Evolutionary conservation across 208 protist species (phyloP), one percentile per base, ranked within the genome.

Genomic region (Jaenimonas drosophilae): DNA sequence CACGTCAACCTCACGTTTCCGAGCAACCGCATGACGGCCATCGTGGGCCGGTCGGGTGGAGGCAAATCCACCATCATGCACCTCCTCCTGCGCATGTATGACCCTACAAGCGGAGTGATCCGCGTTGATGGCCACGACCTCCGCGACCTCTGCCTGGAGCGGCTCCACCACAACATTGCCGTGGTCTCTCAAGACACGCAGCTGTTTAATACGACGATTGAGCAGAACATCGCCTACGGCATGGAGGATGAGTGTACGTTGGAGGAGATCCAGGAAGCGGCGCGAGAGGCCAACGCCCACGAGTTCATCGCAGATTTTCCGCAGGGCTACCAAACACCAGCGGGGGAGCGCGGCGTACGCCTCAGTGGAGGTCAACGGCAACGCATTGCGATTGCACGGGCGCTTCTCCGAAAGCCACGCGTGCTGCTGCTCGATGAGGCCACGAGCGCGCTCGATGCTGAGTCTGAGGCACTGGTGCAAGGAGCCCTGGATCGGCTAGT

Each of bases 341-440:
- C 79, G 30, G 63, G 92, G 14, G 55, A 71, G 54, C 37, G 44
- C 19, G 66, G 94, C 27, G 65, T 75, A 26, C 95, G 96, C 39
- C 77, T 97, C 39, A 81, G 60, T n/a, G 77, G 86, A 9, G 96
- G 96, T 2, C 91, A 98, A 74, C 64, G 88, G 14, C 96, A 98
- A 75, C 76, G 97, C 25, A 49, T 99, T 2, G 96, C 89, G 47
- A 65, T 98, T 17, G 92, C 88, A 4, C 63, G 96, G 27, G 96
- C 95, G 0, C 49, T 98, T 7, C 67, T 99, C 9, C 74, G 71
- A 25, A 55, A 62, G 73, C 44, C 69, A 53, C 51, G 61, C 3
- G 54, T 77, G 93, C 17, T 70, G 97, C 69, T 98, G 20, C 62
- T 99, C 19, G 96, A 99, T 59, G 95, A 99, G 67, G 87, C 93